Percentiles rank a stretch among this genome's conserved stretches.
phyloP scores from a whole-genome alignment of 495 filamentous ascomycete species.

The Physcia stellaris region DNA sequence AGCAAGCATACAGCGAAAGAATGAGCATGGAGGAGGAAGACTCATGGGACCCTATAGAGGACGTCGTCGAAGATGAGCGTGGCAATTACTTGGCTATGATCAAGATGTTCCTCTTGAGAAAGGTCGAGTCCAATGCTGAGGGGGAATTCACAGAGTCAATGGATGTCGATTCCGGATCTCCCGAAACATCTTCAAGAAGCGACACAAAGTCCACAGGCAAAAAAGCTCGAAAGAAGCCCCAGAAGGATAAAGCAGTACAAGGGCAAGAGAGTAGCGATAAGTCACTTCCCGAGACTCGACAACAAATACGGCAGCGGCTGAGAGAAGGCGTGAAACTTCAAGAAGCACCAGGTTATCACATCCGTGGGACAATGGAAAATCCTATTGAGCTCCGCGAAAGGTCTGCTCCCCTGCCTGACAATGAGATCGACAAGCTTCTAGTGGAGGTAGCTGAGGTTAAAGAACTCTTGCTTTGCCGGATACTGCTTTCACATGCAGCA shows the following conservation, averaged over 20 bases:
- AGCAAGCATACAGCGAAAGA: constrained; percentile 28
- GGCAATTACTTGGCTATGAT: constrained; percentile 27
- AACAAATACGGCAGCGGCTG: constrained; percentile 25
- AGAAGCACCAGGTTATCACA: constrained; percentile 20
- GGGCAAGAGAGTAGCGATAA: constrained; percentile 17
- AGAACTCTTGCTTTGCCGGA: constrained; percentile 34
- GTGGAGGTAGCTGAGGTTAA: constrained; percentile 36
- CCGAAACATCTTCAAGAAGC: neutral
- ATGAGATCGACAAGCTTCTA: constrained; percentile 29
- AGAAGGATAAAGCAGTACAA: constrained; percentile 15
- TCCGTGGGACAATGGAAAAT: constrained; percentile 26
- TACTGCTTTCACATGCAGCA: constrained; percentile 31
- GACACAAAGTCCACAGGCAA: constrained; percentile 27
- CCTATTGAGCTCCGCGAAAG: constrained; percentile 20
- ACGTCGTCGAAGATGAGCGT: constrained; percentile 33
- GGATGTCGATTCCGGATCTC: constrained; percentile 4
- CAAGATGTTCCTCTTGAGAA: constrained; percentile 30
- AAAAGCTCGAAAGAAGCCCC: too few relatives aligned
- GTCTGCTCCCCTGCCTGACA: constrained; percentile 26
- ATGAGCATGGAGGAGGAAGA: constrained; percentile 23
- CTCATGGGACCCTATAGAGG: constrained; percentile 40
- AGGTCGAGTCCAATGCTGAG: too few relatives aligned
- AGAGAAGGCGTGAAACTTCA: constrained; percentile 28
- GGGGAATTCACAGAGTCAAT: constrained; percentile 23
- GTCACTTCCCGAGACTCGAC: constrained; percentile 26